A percentile compares a stretch with the other conserved stretches of the same genome.
Conservation (phyloP, 2,329 filamentous ascomycete species). For the Paraconiothyrium brasiliense region DNA sequence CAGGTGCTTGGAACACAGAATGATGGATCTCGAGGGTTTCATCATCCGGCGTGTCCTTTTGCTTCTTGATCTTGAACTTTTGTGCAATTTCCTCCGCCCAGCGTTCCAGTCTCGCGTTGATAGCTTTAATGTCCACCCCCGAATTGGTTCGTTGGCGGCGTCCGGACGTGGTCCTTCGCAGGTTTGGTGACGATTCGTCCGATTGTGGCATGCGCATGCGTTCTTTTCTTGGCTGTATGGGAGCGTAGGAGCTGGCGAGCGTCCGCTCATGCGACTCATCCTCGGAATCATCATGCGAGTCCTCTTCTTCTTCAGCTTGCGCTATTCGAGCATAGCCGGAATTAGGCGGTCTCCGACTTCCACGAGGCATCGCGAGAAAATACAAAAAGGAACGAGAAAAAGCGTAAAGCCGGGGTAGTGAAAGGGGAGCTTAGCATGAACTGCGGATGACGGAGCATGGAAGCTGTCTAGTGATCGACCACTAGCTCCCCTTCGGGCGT, state of each 20-base stretch:
- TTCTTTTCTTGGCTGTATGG: constrained; percentile 56
- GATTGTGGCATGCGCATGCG: constrained; percentile 55
- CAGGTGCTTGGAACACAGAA: constrained; percentile 93
- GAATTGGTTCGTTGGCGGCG: constrained; percentile 76
- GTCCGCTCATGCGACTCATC: constrained; percentile 50
- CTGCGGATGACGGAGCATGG: constrained; percentile 13
- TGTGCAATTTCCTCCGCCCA: constrained; percentile 99
- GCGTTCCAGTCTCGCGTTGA: constrained; percentile 91
- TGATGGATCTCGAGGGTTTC: constrained; percentile 95
- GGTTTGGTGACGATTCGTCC: constrained; percentile 43
- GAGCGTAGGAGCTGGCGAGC: constrained; percentile 55
- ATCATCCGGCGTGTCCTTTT: constrained; percentile 76
- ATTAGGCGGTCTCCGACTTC: constrained; percentile 51
- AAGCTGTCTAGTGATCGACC: constrained; percentile 11
- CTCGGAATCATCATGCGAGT: constrained; percentile 50
- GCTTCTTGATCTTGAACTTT: constrained; percentile 88
- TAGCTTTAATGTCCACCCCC: constrained; percentile 96
- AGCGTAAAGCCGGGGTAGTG: constrained; percentile 21
- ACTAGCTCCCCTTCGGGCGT: not conserved
- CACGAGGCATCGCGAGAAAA: constrained; percentile 39
- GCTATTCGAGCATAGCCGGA: constrained; percentile 63
- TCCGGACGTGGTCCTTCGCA: constrained; percentile 32
- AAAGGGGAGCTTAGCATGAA: constrained; percentile 20
- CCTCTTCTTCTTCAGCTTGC: constrained; percentile 62
- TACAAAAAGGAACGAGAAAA: constrained; percentile 15